Evolutionary conservation across 805 yeast genomes (phyloP).

Genomic region (Candida bentonensis): DNA sequence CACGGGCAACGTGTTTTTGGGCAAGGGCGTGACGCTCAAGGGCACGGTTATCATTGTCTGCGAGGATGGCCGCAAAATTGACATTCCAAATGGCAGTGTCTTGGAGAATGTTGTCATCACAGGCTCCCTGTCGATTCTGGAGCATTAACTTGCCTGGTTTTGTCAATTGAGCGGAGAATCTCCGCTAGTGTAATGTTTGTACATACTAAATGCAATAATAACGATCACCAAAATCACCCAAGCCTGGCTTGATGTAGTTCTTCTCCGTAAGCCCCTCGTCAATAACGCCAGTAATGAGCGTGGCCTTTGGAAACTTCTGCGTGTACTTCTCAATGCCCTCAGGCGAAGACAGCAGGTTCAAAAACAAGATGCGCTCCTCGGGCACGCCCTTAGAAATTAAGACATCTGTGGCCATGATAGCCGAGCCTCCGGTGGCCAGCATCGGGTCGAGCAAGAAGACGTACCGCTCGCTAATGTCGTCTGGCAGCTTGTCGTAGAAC

Average conservation of each 20-base stretch:
- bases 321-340: constrained; percentile 80
- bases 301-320: constrained; percentile 66
- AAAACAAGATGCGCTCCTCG: constrained; percentile 73
- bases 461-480: constrained; percentile 75
- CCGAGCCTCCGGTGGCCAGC: constrained; percentile 98
- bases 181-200: background rate
- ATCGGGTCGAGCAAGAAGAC: constrained; percentile 91
- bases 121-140: constrained; percentile 88
- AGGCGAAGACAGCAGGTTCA: constrained; percentile 86
- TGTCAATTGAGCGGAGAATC: background rate
- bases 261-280: constrained; percentile 77
- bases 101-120: constrained; percentile 95
- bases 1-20: constrained; percentile 89
- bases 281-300: constrained; percentile 85
- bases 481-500: constrained; percentile 88
- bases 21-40: constrained; percentile 79
- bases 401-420: constrained; percentile 93
- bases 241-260: constrained; percentile 82
- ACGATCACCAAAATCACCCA: constrained; percentile 97
- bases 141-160: constrained; percentile 37
- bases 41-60: constrained; percentile 97
- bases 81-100: constrained; percentile 91
- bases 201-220: constrained; percentile 65
- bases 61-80: constrained; percentile 92
- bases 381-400: constrained; percentile 75